A percentile compares a stretch with the other conserved stretches of the same genome.
These are phyloP conservation scores for Talaromyces ruber DNA, from an alignment of 495 filamentous ascomycete species.

Conservation along the genomic window DNA sequence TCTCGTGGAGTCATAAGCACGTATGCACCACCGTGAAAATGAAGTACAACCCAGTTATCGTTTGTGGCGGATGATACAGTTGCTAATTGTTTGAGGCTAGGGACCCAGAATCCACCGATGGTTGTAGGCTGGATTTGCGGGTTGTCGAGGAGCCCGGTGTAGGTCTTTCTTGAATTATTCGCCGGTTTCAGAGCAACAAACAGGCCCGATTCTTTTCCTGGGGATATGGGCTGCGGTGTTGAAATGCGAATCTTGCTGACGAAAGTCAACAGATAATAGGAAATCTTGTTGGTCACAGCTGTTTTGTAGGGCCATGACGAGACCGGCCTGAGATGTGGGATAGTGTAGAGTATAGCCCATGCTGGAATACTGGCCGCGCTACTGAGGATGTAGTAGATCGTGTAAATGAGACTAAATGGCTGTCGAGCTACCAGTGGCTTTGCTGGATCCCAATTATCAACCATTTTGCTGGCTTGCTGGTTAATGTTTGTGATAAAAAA, in stretches of 20 bases:
- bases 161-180: background rate
- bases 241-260: background rate
- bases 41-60: conserved; percentile 24
- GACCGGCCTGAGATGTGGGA: background rate
- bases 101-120: conserved; percentile 7
- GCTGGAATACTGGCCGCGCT: background rate
- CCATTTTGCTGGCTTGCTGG: background rate
- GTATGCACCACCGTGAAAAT: conserved; percentile 45
- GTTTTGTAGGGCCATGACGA: conserved; percentile 2
- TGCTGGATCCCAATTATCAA: background rate
- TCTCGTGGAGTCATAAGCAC: conserved; percentile 26
- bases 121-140: conserved; percentile 4
- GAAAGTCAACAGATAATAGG: background rate
- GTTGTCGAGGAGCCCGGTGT: conserved; percentile 1
- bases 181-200: conserved; percentile 6
- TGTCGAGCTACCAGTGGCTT: conserved; percentile 4
- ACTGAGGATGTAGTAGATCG: background rate
- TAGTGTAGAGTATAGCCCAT: background rate
- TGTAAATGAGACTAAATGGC: background rate
- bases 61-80: background rate
- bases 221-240: background rate
- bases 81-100: background rate
- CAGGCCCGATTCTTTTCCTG: conserved; percentile 1
- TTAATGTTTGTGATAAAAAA: background rate
- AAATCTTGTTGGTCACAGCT: background rate